Percentiles rank a stretch among this genome's conserved stretches.
Conservation (phyloP, 2,329 filamentous ascomycete genomes). For the Trichoderma semiorbis region DNA sequence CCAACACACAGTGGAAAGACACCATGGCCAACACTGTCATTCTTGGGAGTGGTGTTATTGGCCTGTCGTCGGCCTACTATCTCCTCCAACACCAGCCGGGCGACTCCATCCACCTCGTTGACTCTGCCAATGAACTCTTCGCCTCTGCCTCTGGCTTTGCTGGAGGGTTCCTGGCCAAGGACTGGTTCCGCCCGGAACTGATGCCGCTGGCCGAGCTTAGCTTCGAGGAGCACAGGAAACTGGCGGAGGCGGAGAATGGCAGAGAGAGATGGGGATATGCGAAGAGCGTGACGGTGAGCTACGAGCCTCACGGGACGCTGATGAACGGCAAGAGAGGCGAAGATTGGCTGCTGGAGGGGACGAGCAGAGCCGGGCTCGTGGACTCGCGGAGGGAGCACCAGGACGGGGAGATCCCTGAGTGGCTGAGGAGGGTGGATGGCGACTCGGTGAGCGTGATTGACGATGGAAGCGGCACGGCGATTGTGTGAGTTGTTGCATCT, state of each 20-base stretch:
- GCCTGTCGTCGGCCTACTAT: conserved; percentile 69
- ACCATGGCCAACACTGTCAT: conserved; percentile 57
- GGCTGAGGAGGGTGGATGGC: conserved; percentile 42
- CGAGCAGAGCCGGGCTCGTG: conserved; percentile 56
- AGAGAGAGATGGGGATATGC: conserved; percentile 49
- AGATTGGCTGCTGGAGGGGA: conserved; percentile 65
- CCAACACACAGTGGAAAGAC: neutral
- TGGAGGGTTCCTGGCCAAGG: conserved; percentile 68
- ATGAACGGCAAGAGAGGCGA: conserved; percentile 45
- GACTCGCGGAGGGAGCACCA: conserved; percentile 26
- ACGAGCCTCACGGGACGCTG: conserved; percentile 35
- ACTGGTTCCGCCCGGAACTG: conserved; percentile 64
- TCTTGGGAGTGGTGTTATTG: conserved; percentile 67
- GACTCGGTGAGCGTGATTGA: conserved; percentile 60
- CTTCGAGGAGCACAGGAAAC: conserved; percentile 63
- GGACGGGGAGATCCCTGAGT: conserved; percentile 33
- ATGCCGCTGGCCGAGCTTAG: conserved; percentile 62
- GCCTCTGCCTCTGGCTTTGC: conserved; percentile 71
- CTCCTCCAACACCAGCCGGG: conserved; percentile 50
- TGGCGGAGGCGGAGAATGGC: conserved; percentile 60
- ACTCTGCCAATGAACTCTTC: conserved; percentile 56
- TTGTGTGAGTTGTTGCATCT: conserved; percentile 58
- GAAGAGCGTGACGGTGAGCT: conserved; percentile 56
- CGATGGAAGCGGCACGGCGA: conserved; percentile 57
- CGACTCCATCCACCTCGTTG: conserved; percentile 45